A percentile compares a stretch with the other conserved stretches of the same genome.
phyloP scores from a whole-genome alignment of 257 asterid species.

The Leonotis leonurus region DNA sequence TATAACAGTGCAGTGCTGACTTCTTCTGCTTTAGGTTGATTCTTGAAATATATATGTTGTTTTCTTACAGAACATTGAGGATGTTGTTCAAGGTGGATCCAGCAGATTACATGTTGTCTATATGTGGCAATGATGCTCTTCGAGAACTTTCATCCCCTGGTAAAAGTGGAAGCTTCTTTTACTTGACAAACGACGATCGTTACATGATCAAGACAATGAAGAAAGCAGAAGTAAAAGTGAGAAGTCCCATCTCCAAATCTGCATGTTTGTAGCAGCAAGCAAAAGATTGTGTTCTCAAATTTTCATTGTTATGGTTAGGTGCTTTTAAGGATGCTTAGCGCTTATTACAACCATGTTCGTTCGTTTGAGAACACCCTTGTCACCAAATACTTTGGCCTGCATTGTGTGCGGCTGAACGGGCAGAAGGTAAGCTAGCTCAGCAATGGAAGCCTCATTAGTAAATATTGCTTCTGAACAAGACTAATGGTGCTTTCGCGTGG shows the following conservation, averaged over 20 bases:
- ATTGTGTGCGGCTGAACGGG: slow-evolving; percentile 59
- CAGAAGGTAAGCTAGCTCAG: slow-evolving; percentile 47
- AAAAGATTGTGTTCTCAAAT: background rate
- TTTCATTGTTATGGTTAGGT: slow-evolving; percentile 27
- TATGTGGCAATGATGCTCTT: slow-evolving; percentile 84
- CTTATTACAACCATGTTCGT: slow-evolving; percentile 54
- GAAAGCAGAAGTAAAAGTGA: slow-evolving; percentile 92
- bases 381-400: slow-evolving; percentile 57
- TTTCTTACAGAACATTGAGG: slow-evolving; percentile 56
- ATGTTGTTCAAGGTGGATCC: slow-evolving; percentile 91
- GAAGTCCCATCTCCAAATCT: slow-evolving; percentile 1
- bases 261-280: background rate
- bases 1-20: background rate
- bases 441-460: background rate
- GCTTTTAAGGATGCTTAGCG: slow-evolving; percentile 60
- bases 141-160: slow-evolving; percentile 93
- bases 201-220: slow-evolving; percentile 97
- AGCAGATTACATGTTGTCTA: slow-evolving; percentile 91
- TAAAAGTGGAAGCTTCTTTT: slow-evolving; percentile 92
- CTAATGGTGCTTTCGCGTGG: slow-evolving; percentile 9
- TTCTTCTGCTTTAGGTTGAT: background rate
- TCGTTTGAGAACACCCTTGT: slow-evolving; percentile 56
- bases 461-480: background rate
- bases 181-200: slow-evolving; percentile 89
- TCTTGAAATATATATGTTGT: background rate